Conservation (phyloP, 2,329 filamentous ascomycete genomes). For the Talaromyces rugulosus region DNA sequence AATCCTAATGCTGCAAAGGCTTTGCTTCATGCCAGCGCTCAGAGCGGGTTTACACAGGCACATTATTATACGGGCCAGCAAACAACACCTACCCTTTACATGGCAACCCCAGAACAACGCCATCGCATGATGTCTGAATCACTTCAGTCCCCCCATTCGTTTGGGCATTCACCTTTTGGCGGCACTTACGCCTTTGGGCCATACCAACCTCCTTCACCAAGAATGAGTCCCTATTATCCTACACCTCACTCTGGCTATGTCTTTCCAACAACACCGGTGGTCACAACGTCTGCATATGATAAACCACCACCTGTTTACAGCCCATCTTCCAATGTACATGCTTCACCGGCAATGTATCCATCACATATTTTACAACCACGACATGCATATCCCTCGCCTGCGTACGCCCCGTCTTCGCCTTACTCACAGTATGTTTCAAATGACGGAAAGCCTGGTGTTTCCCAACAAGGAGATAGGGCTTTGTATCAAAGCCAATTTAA, state of each 20-base stretch:
- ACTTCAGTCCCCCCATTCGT: slow-evolving; percentile 23
- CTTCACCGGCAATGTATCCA: slow-evolving; percentile 19
- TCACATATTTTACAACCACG: slow-evolving; percentile 16
- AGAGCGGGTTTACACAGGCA: slow-evolving; percentile 18
- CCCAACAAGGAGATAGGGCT: slow-evolving; percentile 21
- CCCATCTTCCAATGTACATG: slow-evolving; percentile 20
- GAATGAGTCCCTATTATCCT: slow-evolving; percentile 20
- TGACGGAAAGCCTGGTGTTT: neutral
- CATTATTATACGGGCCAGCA: slow-evolving; percentile 15
- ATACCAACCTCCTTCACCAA: slow-evolving; percentile 28
- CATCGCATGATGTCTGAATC: slow-evolving; percentile 15
- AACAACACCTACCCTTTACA: slow-evolving; percentile 14
- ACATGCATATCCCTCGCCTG: slow-evolving; percentile 15
- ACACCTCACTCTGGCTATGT: slow-evolving; percentile 17
- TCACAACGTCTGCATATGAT: slow-evolving; percentile 17
- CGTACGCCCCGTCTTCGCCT: slow-evolving; percentile 17
- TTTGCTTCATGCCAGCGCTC: slow-evolving; percentile 31
- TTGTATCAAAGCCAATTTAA: slow-evolving; percentile 48
- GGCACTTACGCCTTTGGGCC: slow-evolving; percentile 23
- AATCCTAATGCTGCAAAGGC: slow-evolving; percentile 49
- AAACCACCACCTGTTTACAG: slow-evolving; percentile 17
- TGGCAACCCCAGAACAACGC: slow-evolving; percentile 15
- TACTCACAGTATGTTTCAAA: slow-evolving; percentile 5
- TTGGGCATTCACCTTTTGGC: slow-evolving; percentile 27
- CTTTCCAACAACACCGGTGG: slow-evolving; percentile 19